A percentile compares a stretch with the other conserved stretches of the same genome.
phyloP scores from a whole-genome alignment of 2,329 filamentous ascomycete genomes.

The Aspergillus transmontanensis region DNA sequence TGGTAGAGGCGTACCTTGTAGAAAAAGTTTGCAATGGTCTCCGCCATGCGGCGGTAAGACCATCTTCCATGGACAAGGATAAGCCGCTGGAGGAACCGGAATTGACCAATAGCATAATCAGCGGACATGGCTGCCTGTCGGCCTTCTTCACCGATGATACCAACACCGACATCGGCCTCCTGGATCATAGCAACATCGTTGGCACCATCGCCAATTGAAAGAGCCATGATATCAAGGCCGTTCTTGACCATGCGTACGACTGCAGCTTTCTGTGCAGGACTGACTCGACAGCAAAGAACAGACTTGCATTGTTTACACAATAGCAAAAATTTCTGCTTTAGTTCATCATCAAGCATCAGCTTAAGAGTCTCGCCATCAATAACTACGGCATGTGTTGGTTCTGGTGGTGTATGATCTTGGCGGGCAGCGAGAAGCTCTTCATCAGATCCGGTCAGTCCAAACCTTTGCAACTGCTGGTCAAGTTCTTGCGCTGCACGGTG shows the following conservation, averaged over 20 bases:
- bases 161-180: conserved; percentile 93
- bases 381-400: conserved; percentile 85
- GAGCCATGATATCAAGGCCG: conserved; percentile 92
- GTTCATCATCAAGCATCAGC: conserved; percentile 75
- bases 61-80: conserved; percentile 89
- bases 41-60: conserved; percentile 92
- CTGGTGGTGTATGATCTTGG: conserved; percentile 81
- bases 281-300: conserved; percentile 95
- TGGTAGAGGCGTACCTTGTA: conserved; percentile 69
- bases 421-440: conserved; percentile 79
- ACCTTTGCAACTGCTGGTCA: conserved; percentile 70
- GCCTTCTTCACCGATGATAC: conserved; percentile 90
- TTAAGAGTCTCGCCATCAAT: conserved; percentile 94
- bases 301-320: conserved; percentile 97
- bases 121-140: conserved; percentile 94
- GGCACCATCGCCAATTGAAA: conserved; percentile 89
- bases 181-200: conserved; percentile 99
- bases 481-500: conserved; percentile 69
- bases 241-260: conserved; percentile 95
- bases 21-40: conserved; percentile 98
- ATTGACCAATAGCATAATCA: conserved; percentile 93
- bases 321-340: conserved; percentile 91
- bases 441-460: conserved; percentile 78
- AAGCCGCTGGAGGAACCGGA: conserved; percentile 81
- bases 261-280: conserved; percentile 94